These are phyloP conservation scores for Micractinium sp. DNA, from an alignment of 139 green algal genomes.

Conservation along the genomic window DNA sequence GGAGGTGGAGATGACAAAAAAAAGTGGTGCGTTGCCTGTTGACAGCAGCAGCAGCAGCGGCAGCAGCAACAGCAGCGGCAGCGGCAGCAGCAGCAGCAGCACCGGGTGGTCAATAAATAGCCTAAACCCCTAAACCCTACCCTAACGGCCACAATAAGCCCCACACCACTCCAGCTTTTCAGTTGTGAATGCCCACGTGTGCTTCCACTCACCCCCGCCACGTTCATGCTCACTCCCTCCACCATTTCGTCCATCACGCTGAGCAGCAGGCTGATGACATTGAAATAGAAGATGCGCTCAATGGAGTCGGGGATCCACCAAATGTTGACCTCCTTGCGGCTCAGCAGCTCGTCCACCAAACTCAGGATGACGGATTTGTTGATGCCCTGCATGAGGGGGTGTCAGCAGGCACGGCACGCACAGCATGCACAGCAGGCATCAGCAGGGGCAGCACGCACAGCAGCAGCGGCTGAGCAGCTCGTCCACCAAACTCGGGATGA, in stretches of 20 bases:
- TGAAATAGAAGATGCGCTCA: constrained; percentile 37
- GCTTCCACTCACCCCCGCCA: constrained; percentile 24
- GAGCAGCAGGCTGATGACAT: constrained; percentile 40
- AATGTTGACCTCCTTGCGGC: constrained; percentile 45
- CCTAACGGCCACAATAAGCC: no score
- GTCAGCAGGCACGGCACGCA: not conserved
- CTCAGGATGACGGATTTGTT: constrained; percentile 42
- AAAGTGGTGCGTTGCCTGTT: no score
- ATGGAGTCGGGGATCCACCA: constrained; percentile 45
- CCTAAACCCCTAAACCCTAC: no score
- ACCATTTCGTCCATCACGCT: constrained; percentile 37
- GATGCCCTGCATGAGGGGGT: constrained; percentile 26
- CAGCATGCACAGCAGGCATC: not conserved
- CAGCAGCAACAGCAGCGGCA: no score
- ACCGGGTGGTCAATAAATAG: no score
- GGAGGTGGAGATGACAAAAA: no score
- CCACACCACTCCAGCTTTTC: not conserved
- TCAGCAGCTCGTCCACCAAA: constrained; percentile 41
- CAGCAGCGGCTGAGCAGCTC: not conserved
- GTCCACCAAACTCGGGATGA: not conserved
- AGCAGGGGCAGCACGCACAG: not conserved
- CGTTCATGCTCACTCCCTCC: constrained; percentile 39
- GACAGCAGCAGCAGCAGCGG: no score
- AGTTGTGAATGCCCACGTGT: not conserved
- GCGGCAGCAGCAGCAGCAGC: no score